Evolutionary conservation across 805 yeast genomes (phyloP), one percentile per base, ranked within the genome.

Genomic region (Candida sphagnicola): DNA sequence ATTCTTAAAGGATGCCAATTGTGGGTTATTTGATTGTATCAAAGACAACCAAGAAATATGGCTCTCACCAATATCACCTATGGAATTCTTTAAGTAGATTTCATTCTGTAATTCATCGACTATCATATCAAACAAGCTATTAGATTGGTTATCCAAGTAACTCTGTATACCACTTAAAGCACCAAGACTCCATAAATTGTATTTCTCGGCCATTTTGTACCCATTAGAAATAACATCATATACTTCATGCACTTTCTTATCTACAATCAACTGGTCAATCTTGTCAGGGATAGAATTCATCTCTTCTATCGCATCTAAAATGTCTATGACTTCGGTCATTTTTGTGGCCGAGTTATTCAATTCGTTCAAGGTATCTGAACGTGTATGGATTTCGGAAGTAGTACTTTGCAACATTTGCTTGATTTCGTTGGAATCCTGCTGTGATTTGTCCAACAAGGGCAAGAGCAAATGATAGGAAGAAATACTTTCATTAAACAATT

Each of bases 391-490:
- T 31, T 77, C 78, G 24, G 60, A 60, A 31, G 75, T 66, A 5
- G 84, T 74, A 6, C 62, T 54, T 19, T 62, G 67, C 19, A 85
- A 62, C 46, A 73, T 67, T 14, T 67, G 62, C 40, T 73, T 73
- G 28, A 84, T 69, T 25, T 57, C 62, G 2, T 59, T 47, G 2
- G 85, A 68, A 15, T 75, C 74, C 6, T 69, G 64, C 49, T 87
- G 91, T 2, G 93, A 80, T 29, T 82, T 75, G 18, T 77, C 66
- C 15, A 90, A 70, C 1, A 81, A 70, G 31, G 74, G 68, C 2
- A 85, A 77, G 2, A 89, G 80, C 31, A 77, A 70, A 39, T 87
- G 82, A 59, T 87, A 91, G 4, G 91, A 82, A 0, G 95, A 95
- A 32, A 91, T 80, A 47, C 88, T 80, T 48, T 80, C 82, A 56